Base-by-base conservation (phyloP, 2,329 filamentous ascomycete species). In the Phaeosphaeriaceae sp. region DNA sequence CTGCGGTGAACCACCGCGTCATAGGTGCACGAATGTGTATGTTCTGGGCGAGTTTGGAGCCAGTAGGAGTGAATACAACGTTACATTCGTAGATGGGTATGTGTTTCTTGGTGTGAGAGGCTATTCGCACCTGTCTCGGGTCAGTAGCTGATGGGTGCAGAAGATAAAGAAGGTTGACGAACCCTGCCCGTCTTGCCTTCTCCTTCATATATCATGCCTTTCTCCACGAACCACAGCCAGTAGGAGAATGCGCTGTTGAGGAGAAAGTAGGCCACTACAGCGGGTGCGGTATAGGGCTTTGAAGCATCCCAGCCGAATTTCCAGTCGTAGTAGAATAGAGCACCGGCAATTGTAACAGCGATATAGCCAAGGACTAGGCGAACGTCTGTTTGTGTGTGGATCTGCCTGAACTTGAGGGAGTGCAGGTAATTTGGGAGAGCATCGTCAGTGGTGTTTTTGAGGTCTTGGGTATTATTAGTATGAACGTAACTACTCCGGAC, bases 371-470 rank as follows among this genome's bases (percentile, higher is more conserved):
- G 81, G 0, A 80, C 82, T 37, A 99, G 86, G 45, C 91, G 90
- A 39, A 95, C 83, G 68, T 97, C 92, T 64, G 87, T 85, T 39
- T 94, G 86, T 49, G 76, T 82, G 77, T 97, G 88, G 57, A 89
- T 87, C 76, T 96, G 92, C 56, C 79, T 83, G 80, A 97, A 97
- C 60, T 82, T 87, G 72, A 97, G 86, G 26, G 86, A 89, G 76
- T 90, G 93, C 56, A 99, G 86, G 79, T 97, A 97, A 77, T 94
- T 92, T 50, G 89, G 86, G 52, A 99, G 87, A 48, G 92, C 91
- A 77, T 99, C 94, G 78, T 99, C 94, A 60, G 90, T 91, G 32
- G 92, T 95, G 78, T 94, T 96, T 77, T 97, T 97, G 58, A 99
- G 87, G 73, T 97, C 94, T 96, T 67, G 45, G 64, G 54, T 42